Percentiles rank a stretch among this genome's conserved stretches.
Evolutionary conservation across 2,329 filamentous ascomycete species (phyloP).

Genomic region (Fusarium longipes): DNA sequence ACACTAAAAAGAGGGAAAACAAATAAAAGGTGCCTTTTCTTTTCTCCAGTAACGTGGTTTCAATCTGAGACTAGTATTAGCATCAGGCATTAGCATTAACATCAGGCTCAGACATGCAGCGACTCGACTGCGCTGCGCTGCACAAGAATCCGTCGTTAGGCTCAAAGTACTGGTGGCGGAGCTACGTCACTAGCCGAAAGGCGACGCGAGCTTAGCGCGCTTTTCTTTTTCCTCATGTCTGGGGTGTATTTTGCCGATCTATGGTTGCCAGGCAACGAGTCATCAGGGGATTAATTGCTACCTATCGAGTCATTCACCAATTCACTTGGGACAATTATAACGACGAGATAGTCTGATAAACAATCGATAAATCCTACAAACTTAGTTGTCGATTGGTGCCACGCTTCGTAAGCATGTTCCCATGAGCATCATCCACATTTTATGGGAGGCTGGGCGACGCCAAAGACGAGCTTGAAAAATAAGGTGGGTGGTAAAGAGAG

Average conservation of each 20-base stretch:
- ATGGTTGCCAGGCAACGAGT: constrained; percentile 42
- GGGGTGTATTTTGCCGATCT: constrained; percentile 7
- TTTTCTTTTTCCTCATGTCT: constrained; percentile 4
- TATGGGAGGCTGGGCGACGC: constrained; percentile 16
- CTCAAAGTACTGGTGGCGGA: constrained; percentile 10
- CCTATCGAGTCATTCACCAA: constrained; percentile 24
- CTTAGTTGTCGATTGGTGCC: constrained; percentile 31
- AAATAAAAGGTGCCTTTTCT: not conserved
- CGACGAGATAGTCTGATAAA: too few relatives aligned
- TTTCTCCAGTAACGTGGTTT: not conserved
- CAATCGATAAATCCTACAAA: not conserved
- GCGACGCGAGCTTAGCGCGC: constrained; percentile 34
- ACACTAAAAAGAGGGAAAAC: not conserved
- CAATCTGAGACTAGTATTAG: not conserved
- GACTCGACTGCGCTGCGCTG: not conserved
- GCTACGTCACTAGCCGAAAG: constrained; percentile 47
- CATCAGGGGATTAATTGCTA: constrained; percentile 13
- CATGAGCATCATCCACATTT: constrained; percentile 8
- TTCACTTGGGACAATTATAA: not conserved
- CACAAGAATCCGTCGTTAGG: constrained; percentile 5
- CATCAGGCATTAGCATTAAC: constrained; percentile 18
- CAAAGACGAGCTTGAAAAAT: not conserved
- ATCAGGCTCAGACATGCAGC: constrained; percentile 27
- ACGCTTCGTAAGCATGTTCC: constrained; percentile 21
- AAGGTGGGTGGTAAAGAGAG: constrained; percentile 25